phyloP scores from a whole-genome alignment of 140 eudicot species.

The Ambrosia hybrid region DNA sequence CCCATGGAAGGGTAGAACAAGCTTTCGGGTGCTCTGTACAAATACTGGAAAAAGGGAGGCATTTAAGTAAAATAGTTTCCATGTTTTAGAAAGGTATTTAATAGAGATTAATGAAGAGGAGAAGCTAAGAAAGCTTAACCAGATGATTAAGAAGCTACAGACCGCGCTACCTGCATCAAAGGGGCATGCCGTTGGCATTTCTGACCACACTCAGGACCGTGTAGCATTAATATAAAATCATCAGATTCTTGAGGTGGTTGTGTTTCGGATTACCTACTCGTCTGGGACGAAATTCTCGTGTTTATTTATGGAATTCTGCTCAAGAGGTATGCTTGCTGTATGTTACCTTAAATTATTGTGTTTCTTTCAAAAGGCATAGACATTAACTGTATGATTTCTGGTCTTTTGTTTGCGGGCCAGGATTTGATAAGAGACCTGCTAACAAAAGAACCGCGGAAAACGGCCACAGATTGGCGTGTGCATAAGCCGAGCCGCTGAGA shows the following conservation, averaged over 20 bases:
- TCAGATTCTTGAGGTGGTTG: slow-evolving; percentile 5
- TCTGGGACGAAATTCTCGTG: too few species aligned
- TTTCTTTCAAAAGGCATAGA: neutral
- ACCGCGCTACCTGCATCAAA: slow-evolving; percentile 43
- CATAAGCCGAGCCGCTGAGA: slow-evolving; percentile 58
- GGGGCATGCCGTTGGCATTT: slow-evolving; percentile 43
- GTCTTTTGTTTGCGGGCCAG: slow-evolving; percentile 2
- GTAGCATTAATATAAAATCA: slow-evolving; percentile 3
- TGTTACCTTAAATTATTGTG: neutral
- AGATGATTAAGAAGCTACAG: slow-evolving; percentile 48
- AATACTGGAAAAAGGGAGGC: slow-evolving; percentile 66
- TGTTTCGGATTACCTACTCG: neutral
- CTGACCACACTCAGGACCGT: slow-evolving; percentile 7
- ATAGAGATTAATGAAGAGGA: slow-evolving; percentile 43
- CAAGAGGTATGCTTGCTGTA: neutral
- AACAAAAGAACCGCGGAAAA: slow-evolving; percentile 60
- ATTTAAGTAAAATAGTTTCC: slow-evolving; percentile 49
- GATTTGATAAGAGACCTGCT: slow-evolving; percentile 28
- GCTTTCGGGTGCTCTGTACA: slow-evolving; percentile 55
- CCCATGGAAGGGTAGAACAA: slow-evolving; percentile 58
- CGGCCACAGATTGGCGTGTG: slow-evolving; percentile 47
- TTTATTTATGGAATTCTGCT: too few species aligned
- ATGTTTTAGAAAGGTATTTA: slow-evolving; percentile 60
- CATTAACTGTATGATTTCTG: neutral
- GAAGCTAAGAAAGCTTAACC: slow-evolving; percentile 44